Evolutionary conservation across 768 basidiomycete genomes (phyloP).

Genomic region (Macrolepiota albuminosa): DNA sequence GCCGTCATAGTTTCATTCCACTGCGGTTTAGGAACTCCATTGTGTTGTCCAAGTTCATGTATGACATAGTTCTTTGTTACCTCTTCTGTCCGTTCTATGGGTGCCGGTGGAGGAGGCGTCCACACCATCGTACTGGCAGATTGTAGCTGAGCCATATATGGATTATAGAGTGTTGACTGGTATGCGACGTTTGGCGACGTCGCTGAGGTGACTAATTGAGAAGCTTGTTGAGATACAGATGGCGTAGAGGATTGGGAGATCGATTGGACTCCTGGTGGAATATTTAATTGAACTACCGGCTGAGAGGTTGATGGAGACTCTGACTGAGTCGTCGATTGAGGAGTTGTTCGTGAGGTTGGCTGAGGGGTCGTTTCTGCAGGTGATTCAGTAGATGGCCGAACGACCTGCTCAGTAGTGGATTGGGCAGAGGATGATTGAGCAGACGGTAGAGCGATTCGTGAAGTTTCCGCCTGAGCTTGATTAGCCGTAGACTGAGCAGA

Average conservation of each 20-base stretch:
- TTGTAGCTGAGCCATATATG: constrained; percentile 14
- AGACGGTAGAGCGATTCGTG: not conserved
- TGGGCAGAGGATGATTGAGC: not conserved
- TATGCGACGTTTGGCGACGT: constrained; percentile 12
- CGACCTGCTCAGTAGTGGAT: not conserved
- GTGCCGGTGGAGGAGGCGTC: constrained; percentile 18
- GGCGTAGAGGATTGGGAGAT: constrained; percentile 3
- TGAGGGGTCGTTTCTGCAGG: not conserved
- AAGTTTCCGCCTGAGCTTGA: not conserved
- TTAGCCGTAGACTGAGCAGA: not conserved
- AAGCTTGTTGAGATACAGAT: not conserved
- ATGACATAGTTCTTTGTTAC: constrained; percentile 68
- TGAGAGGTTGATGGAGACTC: constrained; percentile 3
- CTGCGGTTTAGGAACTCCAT: constrained; percentile 42
- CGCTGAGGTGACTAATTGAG: not conserved
- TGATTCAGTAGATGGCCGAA: not conserved
- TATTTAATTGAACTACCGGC: not conserved
- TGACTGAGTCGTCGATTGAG: not conserved
- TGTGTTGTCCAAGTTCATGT: constrained; percentile 52
- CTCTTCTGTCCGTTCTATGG: constrained; percentile 38
- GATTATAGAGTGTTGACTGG: constrained; percentile 12
- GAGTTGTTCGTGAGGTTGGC: not conserved
- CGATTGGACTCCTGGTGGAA: not conserved
- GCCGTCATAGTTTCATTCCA: constrained; percentile 77
- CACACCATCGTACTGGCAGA: constrained; percentile 2